Evolutionary conservation across 768 basidiomycete genomes (phyloP).

Genomic region (Vararia minispora): DNA sequence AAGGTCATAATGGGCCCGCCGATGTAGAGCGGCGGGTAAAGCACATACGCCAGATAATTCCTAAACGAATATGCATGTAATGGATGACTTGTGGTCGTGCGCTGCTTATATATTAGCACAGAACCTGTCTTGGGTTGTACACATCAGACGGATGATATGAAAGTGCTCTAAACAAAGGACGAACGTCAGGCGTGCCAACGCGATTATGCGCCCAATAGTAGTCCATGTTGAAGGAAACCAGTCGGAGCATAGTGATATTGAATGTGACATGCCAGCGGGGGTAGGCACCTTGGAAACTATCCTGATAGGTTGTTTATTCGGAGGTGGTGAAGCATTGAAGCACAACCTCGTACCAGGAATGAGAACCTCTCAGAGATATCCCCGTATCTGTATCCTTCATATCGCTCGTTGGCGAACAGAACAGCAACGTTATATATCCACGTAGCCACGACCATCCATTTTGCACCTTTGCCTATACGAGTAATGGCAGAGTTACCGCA

Average conservation of each 20-base stretch:
- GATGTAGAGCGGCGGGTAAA: constrained; percentile 92
- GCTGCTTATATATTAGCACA: constrained; percentile 44
- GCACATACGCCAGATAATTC: constrained; percentile 74
- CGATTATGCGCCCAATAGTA: constrained; percentile 69
- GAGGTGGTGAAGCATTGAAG: not conserved
- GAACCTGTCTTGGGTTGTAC: constrained; percentile 17
- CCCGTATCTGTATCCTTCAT: constrained; percentile 63
- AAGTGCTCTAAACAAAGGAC: not conserved
- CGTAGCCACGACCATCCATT: constrained; percentile 38
- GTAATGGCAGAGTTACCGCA: constrained; percentile 57
- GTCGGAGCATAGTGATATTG: constrained; percentile 92
- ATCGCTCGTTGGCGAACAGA: constrained; percentile 67
- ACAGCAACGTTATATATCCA: constrained; percentile 73
- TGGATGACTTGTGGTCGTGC: constrained; percentile 44
- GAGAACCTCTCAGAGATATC: constrained; percentile 41
- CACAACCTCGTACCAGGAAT: constrained; percentile 50
- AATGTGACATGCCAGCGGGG: constrained; percentile 91
- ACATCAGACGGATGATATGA: constrained; percentile 1
- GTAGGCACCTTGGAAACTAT: constrained; percentile 60
- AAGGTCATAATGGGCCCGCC: constrained; percentile 95
- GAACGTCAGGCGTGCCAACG: constrained; percentile 30
- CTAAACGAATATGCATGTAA: constrained; percentile 48
- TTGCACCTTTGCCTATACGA: constrained; percentile 31
- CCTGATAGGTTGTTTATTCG: constrained; percentile 35
- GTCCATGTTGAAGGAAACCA: constrained; percentile 91